A percentile compares a stretch with the other conserved stretches of the same genome.
phyloP scores from a whole-genome alignment of 2,329 filamentous ascomycete species.

The Colletotrichum tropicicola region DNA sequence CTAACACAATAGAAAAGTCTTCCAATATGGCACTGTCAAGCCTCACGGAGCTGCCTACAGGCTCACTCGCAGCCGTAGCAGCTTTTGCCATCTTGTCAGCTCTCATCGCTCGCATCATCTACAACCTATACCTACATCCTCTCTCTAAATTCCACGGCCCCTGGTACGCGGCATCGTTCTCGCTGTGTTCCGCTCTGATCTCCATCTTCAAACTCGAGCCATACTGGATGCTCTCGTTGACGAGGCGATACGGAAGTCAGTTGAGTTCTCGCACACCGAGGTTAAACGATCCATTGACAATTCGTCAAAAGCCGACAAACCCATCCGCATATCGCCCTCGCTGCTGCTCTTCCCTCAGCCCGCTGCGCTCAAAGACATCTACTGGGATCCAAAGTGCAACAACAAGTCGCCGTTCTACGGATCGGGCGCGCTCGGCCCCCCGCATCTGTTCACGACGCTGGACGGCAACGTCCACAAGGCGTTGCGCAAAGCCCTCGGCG shows the following conservation, averaged over 20 bases:
- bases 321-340: conserved; percentile 9
- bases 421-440: conserved; percentile 4
- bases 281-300: neutral
- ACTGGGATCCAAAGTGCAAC: conserved; percentile 18
- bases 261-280: neutral
- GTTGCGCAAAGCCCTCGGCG: conserved; percentile 6
- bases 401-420: conserved; percentile 5
- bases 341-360: conserved; percentile 13
- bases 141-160: conserved; percentile 9
- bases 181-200: neutral
- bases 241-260: conserved; percentile 12
- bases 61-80: neutral
- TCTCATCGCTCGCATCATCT: conserved; percentile 3
- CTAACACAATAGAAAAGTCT: neutral
- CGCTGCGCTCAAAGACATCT: conserved; percentile 6
- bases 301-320: neutral
- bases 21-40: neutral
- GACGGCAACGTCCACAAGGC: conserved; percentile 5
- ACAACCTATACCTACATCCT: conserved; percentile 12
- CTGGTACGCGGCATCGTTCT: conserved; percentile 15
- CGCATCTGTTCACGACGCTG: conserved; percentile 6
- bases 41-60: neutral
- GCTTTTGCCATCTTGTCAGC: neutral
- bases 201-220: neutral
- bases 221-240: conserved; percentile 6